Evolutionary conservation across 2,329 filamentous ascomycete genomes (phyloP).

Genomic region (Microcera coccophila): DNA sequence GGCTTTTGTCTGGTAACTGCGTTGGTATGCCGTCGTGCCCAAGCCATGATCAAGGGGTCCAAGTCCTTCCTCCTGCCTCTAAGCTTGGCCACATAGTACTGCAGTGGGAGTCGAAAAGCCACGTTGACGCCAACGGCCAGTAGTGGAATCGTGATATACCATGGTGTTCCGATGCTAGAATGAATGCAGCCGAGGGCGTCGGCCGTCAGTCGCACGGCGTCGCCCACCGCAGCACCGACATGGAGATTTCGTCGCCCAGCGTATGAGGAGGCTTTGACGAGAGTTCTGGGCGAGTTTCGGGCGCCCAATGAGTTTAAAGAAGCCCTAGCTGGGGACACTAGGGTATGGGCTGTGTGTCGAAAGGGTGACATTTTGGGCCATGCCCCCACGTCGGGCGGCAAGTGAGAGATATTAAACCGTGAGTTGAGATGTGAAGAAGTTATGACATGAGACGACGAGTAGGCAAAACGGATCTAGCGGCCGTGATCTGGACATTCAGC

Average conservation of each 20-base stretch:
- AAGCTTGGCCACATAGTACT: slow-evolving; percentile 37
- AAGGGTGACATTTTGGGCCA: slow-evolving; percentile 9
- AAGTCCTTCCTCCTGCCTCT: slow-evolving; percentile 28
- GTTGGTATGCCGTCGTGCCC: slow-evolving; percentile 26
- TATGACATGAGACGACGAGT: slow-evolving; percentile 1
- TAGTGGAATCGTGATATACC: slow-evolving; percentile 53
- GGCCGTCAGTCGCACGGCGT: slow-evolving; percentile 39
- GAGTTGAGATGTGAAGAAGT: no score
- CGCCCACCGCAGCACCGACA: slow-evolving; percentile 29
- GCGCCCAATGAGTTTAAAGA: neutral
- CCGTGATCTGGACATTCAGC: neutral
- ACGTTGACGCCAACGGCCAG: slow-evolving; percentile 45
- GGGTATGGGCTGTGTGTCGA: neutral
- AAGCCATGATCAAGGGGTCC: slow-evolving; percentile 31
- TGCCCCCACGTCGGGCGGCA: slow-evolving; percentile 1
- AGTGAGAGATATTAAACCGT: neutral
- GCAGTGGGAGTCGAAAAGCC: slow-evolving; percentile 45
- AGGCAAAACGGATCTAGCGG: neutral
- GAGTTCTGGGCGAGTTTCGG: neutral
- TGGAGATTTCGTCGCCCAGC: slow-evolving; percentile 30
- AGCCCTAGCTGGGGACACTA: neutral
- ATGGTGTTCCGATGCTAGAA: slow-evolving; percentile 42
- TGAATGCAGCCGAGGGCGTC: slow-evolving; percentile 44
- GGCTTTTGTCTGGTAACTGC: slow-evolving; percentile 5
- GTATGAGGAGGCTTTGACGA: neutral